Percentiles rank a stretch among this genome's conserved stretches.
These are phyloP conservation scores for Talaromyces sp. DNA, from an alignment of 2,329 filamentous ascomycete genomes.

Conservation along the genomic window DNA sequence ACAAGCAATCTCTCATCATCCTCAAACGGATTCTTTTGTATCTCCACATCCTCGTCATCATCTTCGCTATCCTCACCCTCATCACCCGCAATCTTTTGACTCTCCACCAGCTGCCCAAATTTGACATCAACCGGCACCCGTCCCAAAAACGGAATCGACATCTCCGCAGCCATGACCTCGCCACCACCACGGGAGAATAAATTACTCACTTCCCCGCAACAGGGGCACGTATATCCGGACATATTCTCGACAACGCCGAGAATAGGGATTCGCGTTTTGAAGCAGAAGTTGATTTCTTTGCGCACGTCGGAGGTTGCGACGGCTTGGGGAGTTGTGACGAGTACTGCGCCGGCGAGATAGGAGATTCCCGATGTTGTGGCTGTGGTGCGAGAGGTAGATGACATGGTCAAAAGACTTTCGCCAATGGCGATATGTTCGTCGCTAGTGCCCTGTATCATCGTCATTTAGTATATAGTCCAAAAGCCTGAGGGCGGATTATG, in stretches of 20 bases:
- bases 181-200: constrained; percentile 91
- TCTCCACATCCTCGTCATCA: constrained; percentile 14
- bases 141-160: constrained; percentile 77
- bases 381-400: constrained; percentile 27
- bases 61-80: constrained; percentile 26
- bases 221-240: constrained; percentile 56
- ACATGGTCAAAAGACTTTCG: constrained; percentile 66
- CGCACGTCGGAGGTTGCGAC: constrained; percentile 90
- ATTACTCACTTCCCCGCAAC: constrained; percentile 78
- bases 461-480: not conserved
- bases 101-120: constrained; percentile 84
- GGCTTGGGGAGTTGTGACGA: constrained; percentile 94
- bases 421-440: constrained; percentile 96
- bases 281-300: constrained; percentile 91
- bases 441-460: constrained; percentile 41
- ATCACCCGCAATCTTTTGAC: constrained; percentile 28
- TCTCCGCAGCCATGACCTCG: constrained; percentile 81
- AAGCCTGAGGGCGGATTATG: not conserved
- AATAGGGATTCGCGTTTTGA: constrained; percentile 72
- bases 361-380: constrained; percentile 36
- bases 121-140: constrained; percentile 88
- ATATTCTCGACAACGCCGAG: constrained; percentile 96
- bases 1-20: constrained; percentile 36
- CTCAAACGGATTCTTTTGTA: constrained; percentile 15
- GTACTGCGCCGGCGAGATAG: constrained; percentile 79